Percentiles rank a stretch among this genome's conserved stretches.
phyloP scores from a whole-genome alignment of 768 basidiomycete species.

The Dendrothele bispora region DNA sequence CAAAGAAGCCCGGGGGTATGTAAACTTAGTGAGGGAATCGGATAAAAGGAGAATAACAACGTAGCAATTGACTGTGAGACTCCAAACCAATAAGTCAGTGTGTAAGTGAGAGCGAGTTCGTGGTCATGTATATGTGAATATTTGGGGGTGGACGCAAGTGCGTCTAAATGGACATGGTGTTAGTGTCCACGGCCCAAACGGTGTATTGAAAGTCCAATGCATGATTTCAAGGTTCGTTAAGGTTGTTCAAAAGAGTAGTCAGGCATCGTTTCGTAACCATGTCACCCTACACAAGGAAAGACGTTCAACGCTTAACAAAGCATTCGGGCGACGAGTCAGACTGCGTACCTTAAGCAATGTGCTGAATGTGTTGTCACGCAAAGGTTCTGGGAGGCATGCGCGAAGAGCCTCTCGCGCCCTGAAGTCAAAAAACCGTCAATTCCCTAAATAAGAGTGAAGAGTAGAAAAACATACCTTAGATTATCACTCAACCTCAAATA shows the following conservation, averaged over 20 bases:
- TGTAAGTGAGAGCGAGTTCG: too few relatives aligned
- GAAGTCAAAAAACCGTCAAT: slow-evolving; percentile 10
- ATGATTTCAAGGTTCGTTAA: slow-evolving; percentile 62
- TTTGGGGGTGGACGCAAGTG: too few relatives aligned
- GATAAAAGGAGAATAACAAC: too few relatives aligned
- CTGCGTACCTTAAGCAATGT: slow-evolving; percentile 81
- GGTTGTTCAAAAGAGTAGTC: slow-evolving; percentile 85
- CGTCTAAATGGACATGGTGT: too few relatives aligned
- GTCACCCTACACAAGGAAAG: slow-evolving; percentile 69
- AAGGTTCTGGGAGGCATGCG: slow-evolving; percentile 92
- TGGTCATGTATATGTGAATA: too few relatives aligned
- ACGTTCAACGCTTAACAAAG: background rate
- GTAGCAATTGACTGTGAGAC: too few relatives aligned
- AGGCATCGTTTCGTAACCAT: slow-evolving; percentile 97
- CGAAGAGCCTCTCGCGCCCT: slow-evolving; percentile 95
- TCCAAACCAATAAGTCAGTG: too few relatives aligned
- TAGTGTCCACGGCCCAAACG: too few relatives aligned
- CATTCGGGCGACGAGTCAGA: too few relatives aligned
- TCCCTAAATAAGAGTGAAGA: background rate
- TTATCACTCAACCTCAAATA: slow-evolving; percentile 97
- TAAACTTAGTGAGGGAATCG: too few relatives aligned
- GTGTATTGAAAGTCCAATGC: slow-evolving; percentile 18
- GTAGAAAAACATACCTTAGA: slow-evolving; percentile 62
- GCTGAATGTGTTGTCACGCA: slow-evolving; percentile 91
- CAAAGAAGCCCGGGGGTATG: too few relatives aligned